phyloP scores from a whole-genome alignment of 73 alveolate genomes.

The Tetrahymena malaccensis region DNA sequence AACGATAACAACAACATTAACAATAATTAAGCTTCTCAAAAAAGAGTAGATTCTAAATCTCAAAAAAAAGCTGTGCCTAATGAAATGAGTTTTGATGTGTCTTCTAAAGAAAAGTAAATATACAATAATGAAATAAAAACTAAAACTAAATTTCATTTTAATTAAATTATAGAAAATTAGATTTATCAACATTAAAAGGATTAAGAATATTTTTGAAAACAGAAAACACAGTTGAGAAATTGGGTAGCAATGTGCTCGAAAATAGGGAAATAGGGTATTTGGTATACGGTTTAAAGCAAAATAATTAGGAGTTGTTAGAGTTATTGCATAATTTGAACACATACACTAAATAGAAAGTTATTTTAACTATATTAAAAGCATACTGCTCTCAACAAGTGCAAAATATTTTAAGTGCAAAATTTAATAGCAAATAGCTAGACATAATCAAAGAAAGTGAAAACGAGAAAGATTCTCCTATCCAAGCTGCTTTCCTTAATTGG shows the following conservation, averaged over 20 bases:
- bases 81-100: neutral
- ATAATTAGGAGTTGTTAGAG: neutral
- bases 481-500: neutral
- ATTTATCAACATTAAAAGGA: neutral
- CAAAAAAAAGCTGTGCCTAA: neutral
- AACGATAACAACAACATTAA: neutral
- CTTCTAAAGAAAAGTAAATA: neutral
- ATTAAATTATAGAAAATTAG: neutral
- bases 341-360: neutral
- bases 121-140: no score
- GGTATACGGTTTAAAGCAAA: neutral
- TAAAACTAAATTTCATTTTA: no score
- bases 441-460: neutral
- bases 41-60: neutral
- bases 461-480: neutral
- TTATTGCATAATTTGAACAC: neutral
- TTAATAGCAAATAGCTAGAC: neutral
- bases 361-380: neutral
- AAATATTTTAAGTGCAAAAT: neutral
- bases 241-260: neutral
- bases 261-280: neutral
- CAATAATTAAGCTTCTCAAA: neutral
- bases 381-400: neutral
- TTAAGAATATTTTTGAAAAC: neutral
- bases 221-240: neutral